Evolutionary conservation across 192 early-diverging fungal genomes (phyloP).

Genomic region (Gryganskiella cystojenkinii): DNA sequence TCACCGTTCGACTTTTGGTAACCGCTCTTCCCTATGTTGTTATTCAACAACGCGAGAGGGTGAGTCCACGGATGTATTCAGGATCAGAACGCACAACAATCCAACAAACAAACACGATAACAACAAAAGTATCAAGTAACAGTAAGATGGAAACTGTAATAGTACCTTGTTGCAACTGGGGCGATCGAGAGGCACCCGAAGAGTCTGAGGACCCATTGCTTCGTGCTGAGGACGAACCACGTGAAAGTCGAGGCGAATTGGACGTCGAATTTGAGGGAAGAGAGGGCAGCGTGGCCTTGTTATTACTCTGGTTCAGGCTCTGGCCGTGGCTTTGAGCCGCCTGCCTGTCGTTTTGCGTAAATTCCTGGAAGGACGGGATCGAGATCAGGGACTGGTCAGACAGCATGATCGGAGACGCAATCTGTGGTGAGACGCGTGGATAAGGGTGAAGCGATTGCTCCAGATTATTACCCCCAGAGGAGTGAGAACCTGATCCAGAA

Average conservation of each 20-base stretch:
- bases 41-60: not conserved
- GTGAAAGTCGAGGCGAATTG: too few species aligned
- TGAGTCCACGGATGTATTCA: too few species aligned
- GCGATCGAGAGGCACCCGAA: not conserved
- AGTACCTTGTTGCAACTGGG: too few species aligned
- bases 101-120: too few species aligned
- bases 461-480: not conserved
- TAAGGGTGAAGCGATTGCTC: too few species aligned
- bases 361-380: conserved; percentile 48
- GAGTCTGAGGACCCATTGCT: not conserved
- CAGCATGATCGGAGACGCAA: conserved; percentile 23
- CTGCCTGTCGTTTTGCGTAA: not conserved
- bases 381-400: conserved; percentile 46
- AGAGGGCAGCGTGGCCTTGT: conserved; percentile 19
- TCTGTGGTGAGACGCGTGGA: conserved; percentile 27
- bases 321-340: not conserved
- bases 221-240: too few species aligned
- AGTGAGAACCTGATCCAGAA: conserved; percentile 5
- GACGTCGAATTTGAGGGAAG: too few species aligned
- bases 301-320: conserved; percentile 6
- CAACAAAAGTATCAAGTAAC: too few species aligned
- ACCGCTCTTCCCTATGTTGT: not conserved
- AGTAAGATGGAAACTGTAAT: not conserved
- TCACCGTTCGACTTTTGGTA: conserved; percentile 3
- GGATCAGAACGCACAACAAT: not conserved